Evolutionary conservation across 306 rosid genomes (phyloP), one percentile per base, ranked within the genome.

Genomic region (Pachyrhizus erosus): DNA sequence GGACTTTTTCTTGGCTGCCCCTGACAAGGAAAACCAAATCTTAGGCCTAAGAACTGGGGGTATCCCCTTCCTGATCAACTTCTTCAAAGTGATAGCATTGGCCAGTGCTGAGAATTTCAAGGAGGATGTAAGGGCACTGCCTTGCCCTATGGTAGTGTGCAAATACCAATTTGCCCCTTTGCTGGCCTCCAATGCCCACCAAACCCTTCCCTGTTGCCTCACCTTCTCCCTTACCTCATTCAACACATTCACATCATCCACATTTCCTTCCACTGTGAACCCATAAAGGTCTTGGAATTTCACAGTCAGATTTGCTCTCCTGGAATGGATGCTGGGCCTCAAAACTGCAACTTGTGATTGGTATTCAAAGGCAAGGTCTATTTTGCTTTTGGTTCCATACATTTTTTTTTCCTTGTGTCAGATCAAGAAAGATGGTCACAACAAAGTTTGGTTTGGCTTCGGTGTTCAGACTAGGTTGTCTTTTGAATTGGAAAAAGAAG

Each of bases 111-210:
- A 89, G 82, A 96, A 89, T 75, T 91, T 96, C 73, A 96, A 88
- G 2, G 98, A 92, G n/a, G 96, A 90, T 45, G 91, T 96, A 23
- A 96, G 91, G 24, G 89, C 93, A 66, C 88, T 86, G 13, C 97
- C 97, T 84, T 90, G 97, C 2, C 92, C 92, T 58, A 91, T 87
- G 12, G 97, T 83, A 29, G 91, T 87, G 17, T 92, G 89, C 80
- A 96, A 83, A 70, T 96, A 96, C 99, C 99, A 96, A 93, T 92
- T 91, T 21, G 90, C 99, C 2, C 99, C 99, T 81, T 92, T 96
- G 86, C 88, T 93, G 5, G 99, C 98, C 81, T 96, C 99, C 85
- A 96, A 84, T 21, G 98, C 94, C 99, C 99, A 96, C 99, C 99
- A 96, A 24, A 90, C 96, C 75, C 97, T 80, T 7, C 97, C 99